Base-by-base conservation (phyloP, 208 protist species). In the Acanthamoeba healyi region DNA sequence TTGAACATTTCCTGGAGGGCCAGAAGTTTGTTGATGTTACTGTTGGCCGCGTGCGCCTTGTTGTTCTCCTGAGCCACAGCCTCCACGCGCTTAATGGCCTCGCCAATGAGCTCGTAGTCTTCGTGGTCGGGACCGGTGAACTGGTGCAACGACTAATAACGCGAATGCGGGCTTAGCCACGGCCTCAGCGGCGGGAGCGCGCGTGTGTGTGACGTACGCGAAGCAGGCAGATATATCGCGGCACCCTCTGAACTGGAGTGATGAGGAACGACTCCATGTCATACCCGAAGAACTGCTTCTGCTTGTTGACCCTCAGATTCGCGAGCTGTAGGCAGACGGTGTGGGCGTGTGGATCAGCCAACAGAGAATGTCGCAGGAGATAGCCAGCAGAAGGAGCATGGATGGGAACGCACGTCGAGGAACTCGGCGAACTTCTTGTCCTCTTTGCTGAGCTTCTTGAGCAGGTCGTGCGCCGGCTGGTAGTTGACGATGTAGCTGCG, bases 241-340 rank as follows among this genome's bases (percentile, higher is more conserved):
- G 88, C 49, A 93, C 51, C 15, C 88, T 46, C 36, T 93, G 88
- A 36, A 93, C 88, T n/a, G 88, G 88, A 1, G 88, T 93, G 26
- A 93, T 93, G 44, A 93, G 88, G 88, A 93, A 93, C 36, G 88
- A 93, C 32, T 81, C 51, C 65, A 93, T 49, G 32, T 93, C 88
- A 34, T 93, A 93, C 10, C 67, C 67, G 49, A 81, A 74, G 32
- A 93, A 93, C 63, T 82, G 67, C 65, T 81, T 93, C 38, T 81
- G 51, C 36, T 89, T 58, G 44, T 89, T 89, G 54, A 58, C 14
- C 32, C 54, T 58, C 34, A 38, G 51, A 36, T 81, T 34, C 40
- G 42, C 88, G 22, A 17, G 14, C 70, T 93, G 54, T 92, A 15
- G 44, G 44, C 4, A 51, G 17, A 51, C 14, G 46, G 24, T 44